Percentiles rank a stretch among this genome's conserved stretches.
Evolutionary conservation across 768 basidiomycete species (phyloP).

Genomic region (Fomitopsis pulvina): DNA sequence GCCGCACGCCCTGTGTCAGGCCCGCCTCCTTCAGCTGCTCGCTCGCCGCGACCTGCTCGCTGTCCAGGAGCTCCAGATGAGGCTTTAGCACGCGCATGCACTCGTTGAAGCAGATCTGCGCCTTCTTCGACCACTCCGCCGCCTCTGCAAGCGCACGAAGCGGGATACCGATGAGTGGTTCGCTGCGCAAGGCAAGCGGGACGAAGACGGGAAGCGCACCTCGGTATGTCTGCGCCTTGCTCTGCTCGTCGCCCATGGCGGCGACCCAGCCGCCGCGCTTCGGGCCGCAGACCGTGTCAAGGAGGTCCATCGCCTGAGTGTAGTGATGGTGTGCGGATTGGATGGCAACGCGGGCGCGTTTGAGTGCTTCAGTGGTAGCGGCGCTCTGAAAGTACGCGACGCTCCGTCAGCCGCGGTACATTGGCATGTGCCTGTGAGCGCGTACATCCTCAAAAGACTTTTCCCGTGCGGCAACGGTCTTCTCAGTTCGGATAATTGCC

Average conservation of each 20-base stretch:
- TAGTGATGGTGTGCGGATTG: constrained; percentile 19
- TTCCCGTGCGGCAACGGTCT: constrained; percentile 13
- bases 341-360: constrained; percentile 10
- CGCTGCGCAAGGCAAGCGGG: neutral
- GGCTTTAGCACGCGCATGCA: constrained; percentile 12
- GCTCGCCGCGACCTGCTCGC: constrained; percentile 5
- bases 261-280: constrained; percentile 13
- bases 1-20: constrained; percentile 13
- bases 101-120: constrained; percentile 17
- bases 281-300: constrained; percentile 17
- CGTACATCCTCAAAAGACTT: constrained; percentile 11
- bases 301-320: constrained; percentile 14
- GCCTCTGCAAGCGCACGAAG: constrained; percentile 9
- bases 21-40: constrained; percentile 11
- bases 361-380: constrained; percentile 10
- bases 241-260: constrained; percentile 17
- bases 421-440: neutral
- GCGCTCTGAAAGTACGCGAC: constrained; percentile 13
- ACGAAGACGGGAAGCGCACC: constrained; percentile 2
- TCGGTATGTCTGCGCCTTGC: constrained; percentile 15
- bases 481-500: constrained; percentile 5
- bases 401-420: neutral
- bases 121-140: constrained; percentile 14
- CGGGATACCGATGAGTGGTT: no score
- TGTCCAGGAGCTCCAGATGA: constrained; percentile 12